phyloP scores from a whole-genome alignment of 106 monocot genomes.

The Allium sativum region DNA sequence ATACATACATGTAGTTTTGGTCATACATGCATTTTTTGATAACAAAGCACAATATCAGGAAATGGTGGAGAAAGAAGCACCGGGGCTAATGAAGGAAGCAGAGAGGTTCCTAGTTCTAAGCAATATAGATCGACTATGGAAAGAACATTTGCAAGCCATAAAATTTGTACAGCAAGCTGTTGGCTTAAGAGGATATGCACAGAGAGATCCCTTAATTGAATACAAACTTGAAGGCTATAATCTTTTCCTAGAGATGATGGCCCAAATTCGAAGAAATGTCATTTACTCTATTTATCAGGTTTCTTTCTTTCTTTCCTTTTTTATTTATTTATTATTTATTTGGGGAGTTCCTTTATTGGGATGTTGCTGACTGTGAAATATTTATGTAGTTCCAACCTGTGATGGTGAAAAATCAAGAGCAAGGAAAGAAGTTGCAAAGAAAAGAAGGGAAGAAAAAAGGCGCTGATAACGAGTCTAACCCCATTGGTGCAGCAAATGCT shows the following conservation, averaged over 20 bases:
- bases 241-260: conserved; percentile 97
- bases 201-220: conserved; percentile 91
- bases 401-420: conserved; percentile 61
- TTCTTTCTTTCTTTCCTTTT: not conserved
- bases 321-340: not conserved
- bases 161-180: conserved; percentile 98
- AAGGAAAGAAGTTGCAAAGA: conserved; percentile 24
- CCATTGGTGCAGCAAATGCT: conserved; percentile 42
- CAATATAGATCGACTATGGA: conserved; percentile 93
- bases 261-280: conserved; percentile 90
- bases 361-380: too few species aligned
- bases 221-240: conserved; percentile 98
- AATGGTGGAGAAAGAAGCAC: conserved; percentile 77
- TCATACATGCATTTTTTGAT: too few species aligned
- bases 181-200: conserved; percentile 82
- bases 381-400: conserved; percentile 75
- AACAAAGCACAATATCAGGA: conserved; percentile 39
- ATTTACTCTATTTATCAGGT: conserved; percentile 98
- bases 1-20: too few species aligned
- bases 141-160: conserved; percentile 89
- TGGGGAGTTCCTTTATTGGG: not conserved
- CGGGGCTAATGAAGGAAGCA: conserved; percentile 93
- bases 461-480: conserved; percentile 28
- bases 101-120: conserved; percentile 83
- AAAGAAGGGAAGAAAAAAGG: conserved; percentile 26